Evolutionary conservation across 176 grass and related monocot genomes (phyloP).

Genomic region (Aegilops sharonensis): DNA sequence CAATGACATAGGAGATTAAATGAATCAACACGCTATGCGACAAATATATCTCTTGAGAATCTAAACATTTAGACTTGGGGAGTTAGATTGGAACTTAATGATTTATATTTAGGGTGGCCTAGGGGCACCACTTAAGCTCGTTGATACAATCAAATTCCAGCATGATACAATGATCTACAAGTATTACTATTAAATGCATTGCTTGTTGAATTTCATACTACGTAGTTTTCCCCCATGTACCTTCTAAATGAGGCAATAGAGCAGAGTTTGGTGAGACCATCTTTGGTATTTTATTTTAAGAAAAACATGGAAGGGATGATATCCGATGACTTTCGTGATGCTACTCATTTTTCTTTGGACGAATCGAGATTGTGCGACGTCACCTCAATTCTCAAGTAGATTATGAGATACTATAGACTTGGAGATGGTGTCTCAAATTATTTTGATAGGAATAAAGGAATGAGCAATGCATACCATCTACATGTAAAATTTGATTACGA

Average conservation of each 20-base stretch:
- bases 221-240: not conserved
- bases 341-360: not conserved
- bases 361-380: not conserved
- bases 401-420: not conserved
- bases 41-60: no score
- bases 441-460: not conserved
- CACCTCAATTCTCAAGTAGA: not conserved
- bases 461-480: not conserved
- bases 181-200: not conserved
- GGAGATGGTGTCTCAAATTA: not conserved
- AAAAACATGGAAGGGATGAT: not conserved
- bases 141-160: no score
- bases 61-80: no score
- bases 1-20: no score
- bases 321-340: not conserved
- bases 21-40: no score
- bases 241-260: not conserved
- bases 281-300: not conserved
- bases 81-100: no score
- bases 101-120: no score
- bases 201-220: not conserved
- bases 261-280: not conserved
- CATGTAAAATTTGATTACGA: not conserved
- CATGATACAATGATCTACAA: no score
- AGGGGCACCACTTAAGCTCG: no score